A percentile compares a stretch with the other conserved stretches of the same genome.
Evolutionary conservation across 108 stramenopile genomes (phyloP).

Genomic region (Nitzschia sp.): DNA sequence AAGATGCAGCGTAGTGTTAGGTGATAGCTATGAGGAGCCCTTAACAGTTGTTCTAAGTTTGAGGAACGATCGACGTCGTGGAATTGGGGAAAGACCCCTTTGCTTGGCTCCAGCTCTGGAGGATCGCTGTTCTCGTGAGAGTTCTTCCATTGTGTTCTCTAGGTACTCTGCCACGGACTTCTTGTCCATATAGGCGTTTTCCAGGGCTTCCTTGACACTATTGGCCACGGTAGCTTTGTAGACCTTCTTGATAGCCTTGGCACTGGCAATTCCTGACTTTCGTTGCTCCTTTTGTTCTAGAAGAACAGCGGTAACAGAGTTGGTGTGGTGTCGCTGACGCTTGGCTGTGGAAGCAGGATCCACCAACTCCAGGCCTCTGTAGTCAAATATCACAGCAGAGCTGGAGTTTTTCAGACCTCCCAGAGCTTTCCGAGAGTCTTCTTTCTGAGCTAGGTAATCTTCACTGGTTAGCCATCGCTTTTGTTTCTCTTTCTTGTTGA

Average conservation of each 20-base stretch:
- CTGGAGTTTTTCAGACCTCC: neutral
- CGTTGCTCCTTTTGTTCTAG: conserved; percentile 1
- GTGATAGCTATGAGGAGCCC: no score
- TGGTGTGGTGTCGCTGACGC: neutral
- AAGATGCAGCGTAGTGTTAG: no score
- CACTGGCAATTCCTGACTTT: neutral
- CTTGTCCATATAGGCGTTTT: conserved; percentile 1
- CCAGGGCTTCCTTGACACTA: neutral
- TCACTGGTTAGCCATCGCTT: no score
- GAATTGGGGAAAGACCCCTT: no score
- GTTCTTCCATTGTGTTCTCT: neutral
- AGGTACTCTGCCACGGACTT: neutral
- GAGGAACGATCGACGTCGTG: no score
- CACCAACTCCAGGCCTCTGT: conserved; percentile 3
- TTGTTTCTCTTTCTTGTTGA: no score
- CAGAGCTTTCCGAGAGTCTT: neutral
- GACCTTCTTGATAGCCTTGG: conserved; percentile 1
- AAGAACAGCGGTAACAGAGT: neutral
- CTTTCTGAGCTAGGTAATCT: no score
- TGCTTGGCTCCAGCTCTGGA: no score
- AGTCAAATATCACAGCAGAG: neutral
- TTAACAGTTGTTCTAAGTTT: no score
- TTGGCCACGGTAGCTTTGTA: neutral
- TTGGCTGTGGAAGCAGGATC: neutral
- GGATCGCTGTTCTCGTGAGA: neutral